Evolutionary conservation across 2,329 filamentous ascomycete species (phyloP), one percentile per base, ranked within the genome.

Genomic region (Myriangium duriaei): DNA sequence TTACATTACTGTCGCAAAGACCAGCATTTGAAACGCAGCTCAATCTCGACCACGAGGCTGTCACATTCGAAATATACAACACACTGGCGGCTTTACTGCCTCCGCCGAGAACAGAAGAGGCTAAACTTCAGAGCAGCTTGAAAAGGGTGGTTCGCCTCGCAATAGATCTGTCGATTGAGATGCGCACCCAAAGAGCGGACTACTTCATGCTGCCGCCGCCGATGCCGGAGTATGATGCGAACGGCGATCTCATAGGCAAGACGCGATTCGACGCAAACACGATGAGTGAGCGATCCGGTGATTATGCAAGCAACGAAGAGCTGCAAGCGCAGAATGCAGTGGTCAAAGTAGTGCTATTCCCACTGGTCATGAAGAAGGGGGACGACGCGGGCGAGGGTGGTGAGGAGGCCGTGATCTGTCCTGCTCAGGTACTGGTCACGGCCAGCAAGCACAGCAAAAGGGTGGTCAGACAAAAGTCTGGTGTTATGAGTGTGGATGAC

Each of bases 141-240:
- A 80, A 81, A 51, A 85, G 83, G 49, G 86, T 98, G 36, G 77
- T 98, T 61, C 76, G 76, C 47, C 76, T 88, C 44, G 91, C 92
- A 1, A 91, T 95, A 34, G 81, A 83, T 42, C 73, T 98, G 9
- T 86, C 86, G 1, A 78, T 98, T 47, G 87, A 95, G 64, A 98
- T 98, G 91, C 86, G 91, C 56, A 92, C 81, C 11, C 91, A 98
- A 59, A 78, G 85, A 42, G 86, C 91, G 26, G 91, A 96, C 64
- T 98, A 94, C 65, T 91, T 94, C 67, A 98, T 98, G 88, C 76
- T 96, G 12, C 88, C 91, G 17, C 91, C 91, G 4, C 69, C 94
- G 40, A 84, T 91, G 59, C 91, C 91, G 14, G 86, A 95, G 59
- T 96, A 94, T 60, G 87, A 96, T 59, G 80, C 78, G 50, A 85